Evolutionary conservation across 2,329 filamentous ascomycete species (phyloP), one percentile per base, ranked within the genome.

Genomic region (Arthrinium puccinioides): DNA sequence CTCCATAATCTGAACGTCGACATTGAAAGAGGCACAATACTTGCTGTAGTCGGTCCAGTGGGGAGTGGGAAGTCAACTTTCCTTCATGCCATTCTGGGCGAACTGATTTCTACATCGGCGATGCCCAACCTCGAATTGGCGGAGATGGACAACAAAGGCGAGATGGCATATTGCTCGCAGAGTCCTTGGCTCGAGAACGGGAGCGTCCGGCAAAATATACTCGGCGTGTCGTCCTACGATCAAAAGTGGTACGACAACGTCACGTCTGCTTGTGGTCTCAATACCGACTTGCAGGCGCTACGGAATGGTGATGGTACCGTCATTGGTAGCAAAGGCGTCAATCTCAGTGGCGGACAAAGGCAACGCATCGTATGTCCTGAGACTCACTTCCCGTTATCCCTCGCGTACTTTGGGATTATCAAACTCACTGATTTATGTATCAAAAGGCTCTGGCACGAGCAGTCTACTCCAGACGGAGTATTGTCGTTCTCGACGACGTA

Each of bases 401-500:
- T 21, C 24, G 37, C 28, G 15, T 14, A 13, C 21, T n/a, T n/a
- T n/a, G n/a, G n/a, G n/a, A n/a, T n/a, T n/a, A n/a, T n/a, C n/a
- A n/a, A n/a, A n/a, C 9, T 35, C 6, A 21, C 32, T 35, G 15
- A 35, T 16, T 6, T 18, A 10, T 35, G 16, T 21, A n/a, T n/a
- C n/a, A n/a, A 13, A 25, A 37, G 14, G 43, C 49, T 2, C 42
- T 53, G 10, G 49, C 51, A 2, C 43, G 51, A 26, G 50, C 51
- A 4, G 23, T 54, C 9, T 54, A 54, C 24, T 44, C 47, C 4
- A 36, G 46, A 18, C 36, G 41, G 3, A 16, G 40, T 9, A 38
- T 51, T 9, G 36, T 49, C 4, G 27, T 54, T 5, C 44, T 53
- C 29, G 51, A 53, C 21, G 50, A 53, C 21, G 42, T 51, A 8